Evolutionary conservation across 352 stramenopile genomes (phyloP).

Genomic region (Phytophthora brassicae): DNA sequence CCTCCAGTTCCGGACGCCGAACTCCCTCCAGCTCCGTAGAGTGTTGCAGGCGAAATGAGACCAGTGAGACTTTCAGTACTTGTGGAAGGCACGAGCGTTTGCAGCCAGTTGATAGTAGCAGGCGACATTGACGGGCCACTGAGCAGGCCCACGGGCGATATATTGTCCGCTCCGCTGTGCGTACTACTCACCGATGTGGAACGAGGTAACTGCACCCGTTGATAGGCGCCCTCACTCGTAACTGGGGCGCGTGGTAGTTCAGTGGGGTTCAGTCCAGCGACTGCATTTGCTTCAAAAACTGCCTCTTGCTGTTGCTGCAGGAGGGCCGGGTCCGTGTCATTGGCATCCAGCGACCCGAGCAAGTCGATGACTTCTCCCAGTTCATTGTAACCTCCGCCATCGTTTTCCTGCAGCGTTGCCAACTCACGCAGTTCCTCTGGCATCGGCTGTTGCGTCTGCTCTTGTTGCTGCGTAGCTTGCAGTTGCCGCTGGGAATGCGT

Average conservation of each 20-base stretch:
- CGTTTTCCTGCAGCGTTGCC: slow-evolving; percentile 38
- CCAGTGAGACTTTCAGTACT: slow-evolving; percentile 66
- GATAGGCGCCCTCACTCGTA: slow-evolving; percentile 2
- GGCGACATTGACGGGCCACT: slow-evolving; percentile 73
- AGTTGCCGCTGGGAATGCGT: slow-evolving; percentile 16
- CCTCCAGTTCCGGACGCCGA: slow-evolving; percentile 24
- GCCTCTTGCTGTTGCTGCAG: slow-evolving; percentile 23
- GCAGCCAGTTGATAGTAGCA: slow-evolving; percentile 75
- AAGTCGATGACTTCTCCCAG: slow-evolving; percentile 69
- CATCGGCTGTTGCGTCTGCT: slow-evolving; percentile 9
- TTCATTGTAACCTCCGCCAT: slow-evolving; percentile 55
- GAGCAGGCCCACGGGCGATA: slow-evolving; percentile 55
- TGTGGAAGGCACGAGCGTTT: slow-evolving; percentile 67
- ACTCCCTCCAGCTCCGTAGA: slow-evolving; percentile 32
- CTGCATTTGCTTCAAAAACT: not conserved
- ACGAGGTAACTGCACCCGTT: slow-evolving; percentile 55
- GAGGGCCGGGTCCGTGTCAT: slow-evolving; percentile 35
- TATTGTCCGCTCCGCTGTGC: slow-evolving; percentile 43
- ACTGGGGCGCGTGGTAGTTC: slow-evolving; percentile 1
- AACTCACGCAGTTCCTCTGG: slow-evolving; percentile 33
- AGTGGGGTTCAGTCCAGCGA: not conserved
- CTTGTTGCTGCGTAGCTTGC: slow-evolving; percentile 8
- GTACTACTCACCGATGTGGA: slow-evolving; percentile 47
- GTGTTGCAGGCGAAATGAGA: slow-evolving; percentile 54
- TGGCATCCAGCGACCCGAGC: slow-evolving; percentile 68